Conservation (phyloP, 768 basidiomycete genomes). For the Tephrocybe rancida region DNA sequence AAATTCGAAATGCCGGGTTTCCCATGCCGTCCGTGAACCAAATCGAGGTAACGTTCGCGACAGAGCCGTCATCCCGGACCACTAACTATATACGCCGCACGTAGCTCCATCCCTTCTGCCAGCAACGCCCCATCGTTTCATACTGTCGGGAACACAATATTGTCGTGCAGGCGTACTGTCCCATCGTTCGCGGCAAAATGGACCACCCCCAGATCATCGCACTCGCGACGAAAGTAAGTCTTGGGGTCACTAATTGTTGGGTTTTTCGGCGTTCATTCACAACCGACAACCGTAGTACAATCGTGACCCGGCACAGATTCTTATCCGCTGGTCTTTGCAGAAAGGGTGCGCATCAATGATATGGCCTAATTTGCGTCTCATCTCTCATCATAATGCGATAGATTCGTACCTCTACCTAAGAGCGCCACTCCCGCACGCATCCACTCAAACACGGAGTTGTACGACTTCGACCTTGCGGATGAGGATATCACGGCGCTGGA, state of each 20-base stretch:
- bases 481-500: conserved; percentile 73
- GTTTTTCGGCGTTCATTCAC: not conserved
- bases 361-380: not conserved
- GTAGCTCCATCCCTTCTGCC: conserved; percentile 82
- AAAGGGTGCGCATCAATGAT: conserved; percentile 52
- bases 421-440: conserved; percentile 74
- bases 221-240: conserved; percentile 60
- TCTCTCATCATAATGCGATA: conserved; percentile 26
- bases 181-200: conserved; percentile 65
- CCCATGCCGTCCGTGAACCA: conserved; percentile 79
- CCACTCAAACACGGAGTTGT: conserved; percentile 70
- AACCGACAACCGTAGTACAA: not conserved
- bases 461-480: conserved; percentile 67
- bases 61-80: not conserved
- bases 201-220: conserved; percentile 54
- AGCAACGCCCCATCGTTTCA: conserved; percentile 76
- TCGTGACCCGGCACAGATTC: conserved; percentile 74
- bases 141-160: conserved; percentile 69
- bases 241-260: not conserved
- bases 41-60: conserved; percentile 58
- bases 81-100: not conserved
- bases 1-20: conserved; percentile 64
- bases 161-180: conserved; percentile 74
- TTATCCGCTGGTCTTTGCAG: conserved; percentile 91
- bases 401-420: conserved; percentile 84